phyloP scores from a whole-genome alignment of 768 basidiomycete genomes.

The Clathrus columnatus region DNA sequence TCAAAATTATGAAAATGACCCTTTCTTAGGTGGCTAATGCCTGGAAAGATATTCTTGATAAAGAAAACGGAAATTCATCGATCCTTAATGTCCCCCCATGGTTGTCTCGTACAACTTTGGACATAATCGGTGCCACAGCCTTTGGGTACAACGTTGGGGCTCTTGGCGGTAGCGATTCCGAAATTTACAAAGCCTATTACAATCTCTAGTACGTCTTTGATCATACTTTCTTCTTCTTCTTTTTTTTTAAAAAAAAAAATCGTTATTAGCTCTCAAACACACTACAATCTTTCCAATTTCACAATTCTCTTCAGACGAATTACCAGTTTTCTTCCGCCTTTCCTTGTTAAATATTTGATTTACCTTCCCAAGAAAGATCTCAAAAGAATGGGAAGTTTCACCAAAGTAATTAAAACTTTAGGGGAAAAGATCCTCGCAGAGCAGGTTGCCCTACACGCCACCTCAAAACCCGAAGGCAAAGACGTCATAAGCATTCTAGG shows the following conservation, averaged over 20 bases:
- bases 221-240: background rate
- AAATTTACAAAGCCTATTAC: constrained; percentile 46
- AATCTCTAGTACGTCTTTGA: constrained; percentile 24
- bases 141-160: constrained; percentile 50
- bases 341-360: constrained; percentile 36
- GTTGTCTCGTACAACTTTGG: no score
- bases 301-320: constrained; percentile 42
- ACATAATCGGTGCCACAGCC: constrained; percentile 27
- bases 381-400: constrained; percentile 26
- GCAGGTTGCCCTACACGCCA: constrained; percentile 38
- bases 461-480: constrained; percentile 28
- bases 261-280: constrained; percentile 26
- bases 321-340: constrained; percentile 31
- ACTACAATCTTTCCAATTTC: constrained; percentile 37
- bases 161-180: constrained; percentile 37
- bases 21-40: constrained; percentile 33
- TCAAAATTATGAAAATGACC: background rate
- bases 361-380: constrained; percentile 35
- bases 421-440: constrained; percentile 38
- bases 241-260: constrained; percentile 30
- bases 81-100: constrained; percentile 44
- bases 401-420: constrained; percentile 23
- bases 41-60: constrained; percentile 40
- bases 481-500: constrained; percentile 53
- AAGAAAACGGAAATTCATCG: constrained; percentile 26